Evolutionary conservation across 371 early-diverging fungal species (phyloP), one percentile per base, ranked within the genome.

Genomic region (Mucor racemosus): DNA sequence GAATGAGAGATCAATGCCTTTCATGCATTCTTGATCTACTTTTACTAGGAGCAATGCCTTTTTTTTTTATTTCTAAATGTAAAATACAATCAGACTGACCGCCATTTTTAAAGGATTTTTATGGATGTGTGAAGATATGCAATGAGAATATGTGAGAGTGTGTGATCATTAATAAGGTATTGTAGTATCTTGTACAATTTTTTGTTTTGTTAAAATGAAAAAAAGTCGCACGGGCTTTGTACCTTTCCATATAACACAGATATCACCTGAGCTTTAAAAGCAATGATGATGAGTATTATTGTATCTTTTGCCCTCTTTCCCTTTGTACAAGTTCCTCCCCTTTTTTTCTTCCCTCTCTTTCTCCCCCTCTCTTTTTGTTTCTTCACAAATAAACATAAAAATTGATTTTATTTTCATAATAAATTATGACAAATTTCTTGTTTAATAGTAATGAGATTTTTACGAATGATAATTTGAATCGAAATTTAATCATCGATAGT

Each of bases 161-260:
- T 31, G 6, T 14, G 53, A 53, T 53, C 31, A 14, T 26, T 21
- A 13, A 14, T 21, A 31, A 31, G 4, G 4, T 3, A 53, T 53
- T 13, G 31, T 31, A 31, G 31, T 13, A 31, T 9, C 21, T 26
- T 53, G 53, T 13, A 5, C 50, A 9, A 26, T 8, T 10, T 38
- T 26, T 9, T 50, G 50, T 21, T 21, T 53, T 53, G 53, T 53
- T 53, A 3, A 50, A 50, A 50, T 8, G 10, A 50, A 13, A 53
- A 53, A 56, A 36, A 36, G 56, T 56, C 56, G 56, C 56, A 56
- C 56, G 56, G 36, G 56, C 56, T 56, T 35, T 36, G 54, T 54
- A 33, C 33, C 54, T 33, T 54, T 54, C 11, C 36, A 15, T 33
- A 35, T 35, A 35, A n/a, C 36, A 17, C 36, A 31, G 53, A 53